Evolutionary conservation across 2,329 filamentous ascomycete genomes (phyloP).

Genomic region (Pseudogymnoascus sp.): DNA sequence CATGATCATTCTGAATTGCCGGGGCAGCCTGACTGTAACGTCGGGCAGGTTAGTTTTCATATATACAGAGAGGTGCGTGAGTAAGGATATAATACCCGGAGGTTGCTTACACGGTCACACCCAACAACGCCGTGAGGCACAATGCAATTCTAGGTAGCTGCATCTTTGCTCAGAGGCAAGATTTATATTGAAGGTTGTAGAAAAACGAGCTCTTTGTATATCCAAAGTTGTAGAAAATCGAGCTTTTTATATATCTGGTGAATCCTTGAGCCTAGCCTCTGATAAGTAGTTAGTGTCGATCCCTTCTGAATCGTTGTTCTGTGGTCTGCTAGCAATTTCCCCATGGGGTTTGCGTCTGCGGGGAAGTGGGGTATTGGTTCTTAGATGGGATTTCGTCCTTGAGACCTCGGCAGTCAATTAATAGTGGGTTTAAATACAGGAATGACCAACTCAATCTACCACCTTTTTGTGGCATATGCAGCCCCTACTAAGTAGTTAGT

Average conservation of each 20-base stretch:
- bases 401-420: background rate
- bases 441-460: background rate
- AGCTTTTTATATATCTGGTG: background rate
- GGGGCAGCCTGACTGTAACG: background rate
- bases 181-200: background rate
- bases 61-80: background rate
- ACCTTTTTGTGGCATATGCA: background rate
- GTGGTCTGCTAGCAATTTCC: background rate
- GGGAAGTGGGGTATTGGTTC: background rate
- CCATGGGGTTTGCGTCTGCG: background rate
- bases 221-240: too few relatives aligned
- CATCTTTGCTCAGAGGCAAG: background rate
- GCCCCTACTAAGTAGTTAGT: background rate
- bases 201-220: background rate
- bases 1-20: conserved; percentile 25
- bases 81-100: background rate
- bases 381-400: background rate
- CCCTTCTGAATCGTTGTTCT: background rate
- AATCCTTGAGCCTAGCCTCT: background rate
- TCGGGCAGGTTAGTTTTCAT: background rate
- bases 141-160: background rate
- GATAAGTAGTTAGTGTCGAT: background rate
- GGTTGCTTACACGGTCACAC: background rate
- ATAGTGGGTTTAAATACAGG: background rate
- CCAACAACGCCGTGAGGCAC: background rate